phyloP scores from a whole-genome alignment of 2,329 filamentous ascomycete genomes.

The Dendryphion nanum region DNA sequence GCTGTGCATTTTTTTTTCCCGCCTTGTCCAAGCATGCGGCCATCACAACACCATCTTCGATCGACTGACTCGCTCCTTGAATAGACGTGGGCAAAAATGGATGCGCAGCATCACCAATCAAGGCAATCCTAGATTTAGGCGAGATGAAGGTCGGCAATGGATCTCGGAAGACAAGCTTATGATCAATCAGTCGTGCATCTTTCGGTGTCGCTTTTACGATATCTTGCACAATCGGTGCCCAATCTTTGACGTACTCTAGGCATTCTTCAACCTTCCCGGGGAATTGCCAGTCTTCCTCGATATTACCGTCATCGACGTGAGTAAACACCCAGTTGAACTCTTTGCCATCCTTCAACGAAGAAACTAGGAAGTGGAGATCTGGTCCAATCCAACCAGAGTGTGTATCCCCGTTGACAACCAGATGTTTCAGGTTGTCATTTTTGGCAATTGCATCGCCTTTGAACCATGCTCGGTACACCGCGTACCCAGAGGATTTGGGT shows the following conservation, averaged over 20 bases:
- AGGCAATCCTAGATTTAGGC: slow-evolving; percentile 46
- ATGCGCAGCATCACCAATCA: slow-evolving; percentile 56
- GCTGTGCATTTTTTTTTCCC: slow-evolving; percentile 21
- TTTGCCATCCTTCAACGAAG: slow-evolving; percentile 32
- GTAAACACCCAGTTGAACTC: slow-evolving; percentile 40
- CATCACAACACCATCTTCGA: slow-evolving; percentile 46
- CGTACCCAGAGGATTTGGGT: slow-evolving; percentile 54
- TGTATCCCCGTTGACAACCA: slow-evolving; percentile 34
- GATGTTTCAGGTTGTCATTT: slow-evolving; percentile 25
- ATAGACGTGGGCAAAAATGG: slow-evolving; percentile 54
- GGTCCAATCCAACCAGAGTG: slow-evolving; percentile 34
- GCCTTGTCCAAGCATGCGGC: slow-evolving; percentile 25
- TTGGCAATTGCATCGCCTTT: slow-evolving; percentile 22
- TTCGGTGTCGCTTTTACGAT: slow-evolving; percentile 35
- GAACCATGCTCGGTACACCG: slow-evolving; percentile 52
- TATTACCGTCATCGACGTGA: slow-evolving; percentile 39
- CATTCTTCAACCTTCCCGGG: slow-evolving; percentile 32
- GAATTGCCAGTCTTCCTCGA: slow-evolving; percentile 35
- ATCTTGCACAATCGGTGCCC: slow-evolving; percentile 29
- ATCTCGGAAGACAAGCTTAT: slow-evolving; percentile 55
- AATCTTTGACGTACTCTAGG: slow-evolving; percentile 29
- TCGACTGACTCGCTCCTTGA: slow-evolving; percentile 55
- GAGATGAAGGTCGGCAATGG: slow-evolving; percentile 55
- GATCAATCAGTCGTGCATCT: slow-evolving; percentile 45
- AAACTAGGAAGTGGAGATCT: slow-evolving; percentile 37